Percentiles rank a stretch among this genome's conserved stretches.
phyloP scores from a whole-genome alignment of 1,284 basidiomycete genomes.

The Cryptococcus sp. region DNA sequence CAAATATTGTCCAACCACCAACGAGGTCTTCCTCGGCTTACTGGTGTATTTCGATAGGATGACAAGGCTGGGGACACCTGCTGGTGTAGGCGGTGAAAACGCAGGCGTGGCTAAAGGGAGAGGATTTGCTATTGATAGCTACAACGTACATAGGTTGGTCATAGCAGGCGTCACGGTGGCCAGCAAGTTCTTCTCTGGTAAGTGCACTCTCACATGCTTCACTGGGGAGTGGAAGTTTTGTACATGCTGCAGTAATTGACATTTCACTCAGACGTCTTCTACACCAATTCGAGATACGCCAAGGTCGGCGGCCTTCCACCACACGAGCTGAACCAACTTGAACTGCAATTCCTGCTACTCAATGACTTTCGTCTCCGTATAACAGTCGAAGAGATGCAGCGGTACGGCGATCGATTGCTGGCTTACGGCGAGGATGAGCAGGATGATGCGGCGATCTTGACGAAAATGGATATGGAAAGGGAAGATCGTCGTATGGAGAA shows the following conservation, averaged over 20 bases:
- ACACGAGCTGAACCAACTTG: constrained; percentile 91
- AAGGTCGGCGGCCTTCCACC: constrained; percentile 96
- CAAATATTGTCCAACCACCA: constrained; percentile 97
- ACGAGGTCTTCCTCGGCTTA: constrained; percentile 92
- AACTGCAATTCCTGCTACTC: constrained; percentile 92
- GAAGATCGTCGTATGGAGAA: too few relatives aligned
- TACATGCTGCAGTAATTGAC: neutral
- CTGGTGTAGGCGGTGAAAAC: constrained; percentile 37
- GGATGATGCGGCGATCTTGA: constrained; percentile 4
- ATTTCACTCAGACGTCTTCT: constrained; percentile 75
- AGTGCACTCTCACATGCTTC: constrained; percentile 14
- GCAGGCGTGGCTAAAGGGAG: constrained; percentile 39
- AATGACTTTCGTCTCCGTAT: constrained; percentile 94
- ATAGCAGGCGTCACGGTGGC: constrained; percentile 98
- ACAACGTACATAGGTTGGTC: constrained; percentile 92
- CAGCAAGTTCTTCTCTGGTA: constrained; percentile 89
- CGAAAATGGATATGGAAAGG: too few relatives aligned
- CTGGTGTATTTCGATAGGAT: constrained; percentile 95
- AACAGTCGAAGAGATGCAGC: constrained; percentile 86
- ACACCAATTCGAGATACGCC: constrained; percentile 98
- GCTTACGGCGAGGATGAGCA: constrained; percentile 54
- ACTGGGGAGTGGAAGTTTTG: neutral
- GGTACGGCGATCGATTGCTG: constrained; percentile 84
- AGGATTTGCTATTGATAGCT: constrained; percentile 93
- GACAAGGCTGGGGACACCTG: constrained; percentile 52